A percentile compares a stretch with the other conserved stretches of the same genome.
Evolutionary conservation across 495 filamentous ascomycete species (phyloP).

Genomic region (Penicillium malachiteum): DNA sequence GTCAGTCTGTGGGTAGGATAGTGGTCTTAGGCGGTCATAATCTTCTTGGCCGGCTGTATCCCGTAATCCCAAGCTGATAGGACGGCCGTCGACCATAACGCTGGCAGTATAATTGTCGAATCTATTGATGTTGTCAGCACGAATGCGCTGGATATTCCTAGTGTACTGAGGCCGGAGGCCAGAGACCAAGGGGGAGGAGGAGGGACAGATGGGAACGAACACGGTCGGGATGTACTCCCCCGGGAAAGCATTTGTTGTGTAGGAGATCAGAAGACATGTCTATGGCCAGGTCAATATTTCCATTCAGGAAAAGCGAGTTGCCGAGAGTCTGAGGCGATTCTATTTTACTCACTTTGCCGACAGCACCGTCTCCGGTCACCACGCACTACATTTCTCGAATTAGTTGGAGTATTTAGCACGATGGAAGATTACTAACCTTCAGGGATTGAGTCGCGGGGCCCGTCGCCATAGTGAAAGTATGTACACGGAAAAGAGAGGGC

Average conservation of each 20-base stretch:
- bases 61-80: slow-evolving; percentile 95
- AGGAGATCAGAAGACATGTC: slow-evolving; percentile 99
- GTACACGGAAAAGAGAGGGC: slow-evolving; percentile 23
- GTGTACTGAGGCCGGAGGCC: not conserved
- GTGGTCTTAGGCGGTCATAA: slow-evolving; percentile 91
- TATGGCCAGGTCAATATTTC: slow-evolving; percentile 33
- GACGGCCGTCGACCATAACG: slow-evolving; percentile 97
- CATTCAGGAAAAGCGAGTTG: not conserved
- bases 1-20: slow-evolving; percentile 97
- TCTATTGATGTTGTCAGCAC: slow-evolving; percentile 40
- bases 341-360: slow-evolving; percentile 76
- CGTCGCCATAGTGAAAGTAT: slow-evolving; percentile 55
- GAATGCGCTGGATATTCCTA: not conserved
- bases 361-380: slow-evolving; percentile 97
- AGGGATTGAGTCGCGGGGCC: slow-evolving; percentile 70
- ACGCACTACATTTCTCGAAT: slow-evolving; percentile 65
- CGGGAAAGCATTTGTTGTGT: slow-evolving; percentile 98
- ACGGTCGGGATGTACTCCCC: slow-evolving; percentile 99
- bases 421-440: slow-evolving; percentile 52
- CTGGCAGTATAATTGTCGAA: slow-evolving; percentile 99
- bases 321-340: not conserved
- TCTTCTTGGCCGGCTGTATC: slow-evolving; percentile 99
- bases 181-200: slow-evolving; percentile 6
- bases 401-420: not conserved
- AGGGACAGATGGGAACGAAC: slow-evolving; percentile 55